phyloP scores from a whole-genome alignment of 2,329 filamentous ascomycete genomes.

The Monosporascus sp. region DNA sequence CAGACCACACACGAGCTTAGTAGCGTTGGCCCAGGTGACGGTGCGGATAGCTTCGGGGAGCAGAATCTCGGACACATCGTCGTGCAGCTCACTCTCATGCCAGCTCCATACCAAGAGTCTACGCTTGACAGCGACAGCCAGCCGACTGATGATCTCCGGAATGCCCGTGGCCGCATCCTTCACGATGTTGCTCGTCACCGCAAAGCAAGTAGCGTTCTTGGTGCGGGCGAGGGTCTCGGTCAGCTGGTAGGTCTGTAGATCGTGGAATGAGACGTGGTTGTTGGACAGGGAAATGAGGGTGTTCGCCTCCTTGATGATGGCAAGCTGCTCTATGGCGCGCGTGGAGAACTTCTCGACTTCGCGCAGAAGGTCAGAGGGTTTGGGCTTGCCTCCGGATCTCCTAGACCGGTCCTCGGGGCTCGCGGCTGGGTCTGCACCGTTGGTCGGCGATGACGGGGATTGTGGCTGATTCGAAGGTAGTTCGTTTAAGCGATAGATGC shows the following conservation, averaged over 20 bases:
- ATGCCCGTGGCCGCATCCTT: slow-evolving; percentile 84
- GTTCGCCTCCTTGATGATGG: slow-evolving; percentile 91
- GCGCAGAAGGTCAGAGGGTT: slow-evolving; percentile 75
- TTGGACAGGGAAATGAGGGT: slow-evolving; percentile 88
- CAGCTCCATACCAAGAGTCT: slow-evolving; percentile 89
- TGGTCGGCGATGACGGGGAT: slow-evolving; percentile 11
- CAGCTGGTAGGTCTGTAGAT: slow-evolving; percentile 77
- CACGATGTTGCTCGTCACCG: slow-evolving; percentile 91
- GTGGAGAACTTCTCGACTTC: slow-evolving; percentile 94
- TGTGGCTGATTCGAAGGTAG: slow-evolving; percentile 29
- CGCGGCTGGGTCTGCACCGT: neutral
- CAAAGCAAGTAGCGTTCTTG: slow-evolving; percentile 84
- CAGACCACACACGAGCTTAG: slow-evolving; percentile 82
- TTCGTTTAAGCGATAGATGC: slow-evolving; percentile 89
- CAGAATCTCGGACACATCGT: slow-evolving; percentile 69
- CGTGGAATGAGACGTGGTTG: slow-evolving; percentile 82
- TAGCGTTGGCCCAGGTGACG: slow-evolving; percentile 85
- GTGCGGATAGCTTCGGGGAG: slow-evolving; percentile 81
- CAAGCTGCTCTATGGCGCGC: slow-evolving; percentile 85
- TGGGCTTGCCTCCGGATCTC: slow-evolving; percentile 26
- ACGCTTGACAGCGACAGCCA: slow-evolving; percentile 90
- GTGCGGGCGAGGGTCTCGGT: slow-evolving; percentile 76
- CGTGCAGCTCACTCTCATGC: slow-evolving; percentile 85
- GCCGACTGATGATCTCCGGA: slow-evolving; percentile 83
- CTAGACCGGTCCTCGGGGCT: neutral